These are phyloP conservation scores for Meyerozyma carpophila DNA, from an alignment of 1,139 yeast genomes.

Conservation along the genomic window DNA sequence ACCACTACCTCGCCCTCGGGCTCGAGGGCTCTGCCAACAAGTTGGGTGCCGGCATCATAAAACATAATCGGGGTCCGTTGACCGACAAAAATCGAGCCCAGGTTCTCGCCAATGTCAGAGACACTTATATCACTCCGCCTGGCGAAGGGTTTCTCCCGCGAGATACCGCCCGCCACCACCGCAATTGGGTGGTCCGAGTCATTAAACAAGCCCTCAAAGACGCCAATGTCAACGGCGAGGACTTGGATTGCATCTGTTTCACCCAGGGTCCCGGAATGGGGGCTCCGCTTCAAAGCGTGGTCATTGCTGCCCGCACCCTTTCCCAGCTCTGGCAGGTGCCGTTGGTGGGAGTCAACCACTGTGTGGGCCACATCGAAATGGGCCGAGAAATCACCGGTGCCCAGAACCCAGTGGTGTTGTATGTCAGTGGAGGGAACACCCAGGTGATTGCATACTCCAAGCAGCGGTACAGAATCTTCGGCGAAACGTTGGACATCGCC, in stretches of 20 bases:
- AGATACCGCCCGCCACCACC: conserved; percentile 93
- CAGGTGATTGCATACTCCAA: conserved; percentile 96
- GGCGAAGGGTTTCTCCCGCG: conserved; percentile 97
- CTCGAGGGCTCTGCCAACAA: conserved; percentile 97
- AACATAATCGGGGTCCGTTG: conserved; percentile 56
- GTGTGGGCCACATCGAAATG: conserved; percentile 98
- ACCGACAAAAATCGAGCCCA: conserved; percentile 55
- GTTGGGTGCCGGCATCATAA: conserved; percentile 87
- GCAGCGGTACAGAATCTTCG: conserved; percentile 89
- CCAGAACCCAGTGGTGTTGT: conserved; percentile 86
- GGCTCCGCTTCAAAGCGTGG: conserved; percentile 93
- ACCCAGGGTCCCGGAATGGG: conserved; percentile 99
- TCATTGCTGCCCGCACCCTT: conserved; percentile 84
- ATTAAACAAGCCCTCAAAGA: conserved; percentile 62
- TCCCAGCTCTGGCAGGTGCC: conserved; percentile 81
- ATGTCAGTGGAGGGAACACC: conserved; percentile 97
- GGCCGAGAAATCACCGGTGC: conserved; percentile 98
- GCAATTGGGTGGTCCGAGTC: conserved; percentile 90
- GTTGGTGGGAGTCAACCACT: conserved; percentile 90
- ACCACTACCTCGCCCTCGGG: conserved; percentile 71
- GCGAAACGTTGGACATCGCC: conserved; percentile 95
- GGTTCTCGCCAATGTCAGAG: conserved; percentile 82
- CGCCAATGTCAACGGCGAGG: conserved; percentile 50
- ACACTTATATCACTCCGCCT: conserved; percentile 93
- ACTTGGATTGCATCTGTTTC: conserved; percentile 86